phyloP scores from a whole-genome alignment of 2,329 filamentous ascomycete species.

The Fusarium piperis region DNA sequence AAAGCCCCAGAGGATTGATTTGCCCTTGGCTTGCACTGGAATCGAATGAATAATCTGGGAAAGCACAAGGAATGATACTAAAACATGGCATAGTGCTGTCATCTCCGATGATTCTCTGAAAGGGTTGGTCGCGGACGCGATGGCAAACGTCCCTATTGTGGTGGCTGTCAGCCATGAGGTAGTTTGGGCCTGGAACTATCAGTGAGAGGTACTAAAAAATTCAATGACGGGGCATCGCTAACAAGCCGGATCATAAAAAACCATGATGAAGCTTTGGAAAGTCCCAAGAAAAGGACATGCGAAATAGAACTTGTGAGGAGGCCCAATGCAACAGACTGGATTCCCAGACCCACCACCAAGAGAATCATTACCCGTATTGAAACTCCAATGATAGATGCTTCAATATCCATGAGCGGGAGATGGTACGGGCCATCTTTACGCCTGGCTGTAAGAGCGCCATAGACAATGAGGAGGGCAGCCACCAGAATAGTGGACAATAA shows the following conservation, averaged over 20 bases:
- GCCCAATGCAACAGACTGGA: constrained; percentile 39
- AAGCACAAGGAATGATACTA: constrained; percentile 45
- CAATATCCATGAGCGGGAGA: constrained; percentile 38
- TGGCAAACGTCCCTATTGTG: constrained; percentile 45
- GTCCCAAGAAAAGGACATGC: constrained; percentile 34
- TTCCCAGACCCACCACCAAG: constrained; percentile 17
- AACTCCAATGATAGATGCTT: constrained; percentile 35
- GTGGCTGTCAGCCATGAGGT: constrained; percentile 47
- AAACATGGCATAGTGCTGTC: constrained; percentile 40
- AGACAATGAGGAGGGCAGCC: constrained; percentile 43
- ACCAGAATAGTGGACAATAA: constrained; percentile 43
- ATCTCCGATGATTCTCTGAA: constrained; percentile 40
- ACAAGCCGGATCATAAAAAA: constrained; percentile 48
- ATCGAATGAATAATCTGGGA: constrained; percentile 45
- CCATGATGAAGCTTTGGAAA: constrained; percentile 49
- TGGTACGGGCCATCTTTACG: neutral
- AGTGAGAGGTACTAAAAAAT: accelerated
- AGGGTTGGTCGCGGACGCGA: constrained; percentile 44
- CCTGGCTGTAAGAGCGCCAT: constrained; percentile 33
- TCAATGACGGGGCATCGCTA: neutral
- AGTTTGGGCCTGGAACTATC: constrained; percentile 39
- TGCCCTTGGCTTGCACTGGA: constrained; percentile 44
- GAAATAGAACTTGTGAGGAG: constrained; percentile 26
- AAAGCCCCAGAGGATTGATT: constrained; percentile 45
- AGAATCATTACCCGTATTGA: constrained; percentile 34